These are phyloP conservation scores for Eleusine indica DNA, from an alignment of 176 grass and related monocot genomes.

Conservation along the genomic window DNA sequence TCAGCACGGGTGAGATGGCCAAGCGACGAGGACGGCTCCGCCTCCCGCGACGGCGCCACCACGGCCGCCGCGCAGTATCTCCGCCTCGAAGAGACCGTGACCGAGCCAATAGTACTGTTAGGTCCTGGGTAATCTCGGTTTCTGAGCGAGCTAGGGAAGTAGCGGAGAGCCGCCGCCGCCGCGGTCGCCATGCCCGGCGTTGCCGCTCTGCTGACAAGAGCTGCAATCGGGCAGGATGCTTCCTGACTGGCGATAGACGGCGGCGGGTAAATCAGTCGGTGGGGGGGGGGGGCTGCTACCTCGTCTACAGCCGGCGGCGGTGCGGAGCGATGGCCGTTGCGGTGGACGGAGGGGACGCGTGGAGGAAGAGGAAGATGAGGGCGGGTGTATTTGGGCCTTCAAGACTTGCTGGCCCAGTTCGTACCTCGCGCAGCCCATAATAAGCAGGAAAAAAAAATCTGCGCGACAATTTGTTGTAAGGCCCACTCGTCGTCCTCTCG, in stretches of 20 bases:
- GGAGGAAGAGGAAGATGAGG: background rate
- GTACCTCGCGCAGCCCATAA: background rate
- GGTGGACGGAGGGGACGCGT: background rate
- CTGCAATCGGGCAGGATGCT: background rate
- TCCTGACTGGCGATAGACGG: background rate
- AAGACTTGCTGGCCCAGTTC: background rate
- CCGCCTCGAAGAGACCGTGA: constrained; percentile 19
- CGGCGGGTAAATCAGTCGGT: background rate
- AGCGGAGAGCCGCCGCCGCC: constrained; percentile 41
- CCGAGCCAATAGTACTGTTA: background rate
- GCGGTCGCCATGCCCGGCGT: constrained; percentile 53
- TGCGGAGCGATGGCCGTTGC: too few relatives aligned
- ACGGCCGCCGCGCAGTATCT: constrained; percentile 32
- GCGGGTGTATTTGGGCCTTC: background rate
- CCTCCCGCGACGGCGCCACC: constrained; percentile 46
- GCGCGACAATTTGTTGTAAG: background rate
- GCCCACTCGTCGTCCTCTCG: background rate
- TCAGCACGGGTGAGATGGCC: constrained; percentile 68
- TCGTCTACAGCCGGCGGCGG: background rate
- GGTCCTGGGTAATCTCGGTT: background rate
- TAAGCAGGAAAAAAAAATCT: background rate
- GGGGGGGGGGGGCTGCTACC: background rate
- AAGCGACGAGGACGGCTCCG: constrained; percentile 65
- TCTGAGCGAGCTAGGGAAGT: constrained; percentile 19
- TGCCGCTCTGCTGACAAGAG: background rate